Conservation (phyloP, 345 rosid species). For the Eucalyptus curtisii region DNA sequence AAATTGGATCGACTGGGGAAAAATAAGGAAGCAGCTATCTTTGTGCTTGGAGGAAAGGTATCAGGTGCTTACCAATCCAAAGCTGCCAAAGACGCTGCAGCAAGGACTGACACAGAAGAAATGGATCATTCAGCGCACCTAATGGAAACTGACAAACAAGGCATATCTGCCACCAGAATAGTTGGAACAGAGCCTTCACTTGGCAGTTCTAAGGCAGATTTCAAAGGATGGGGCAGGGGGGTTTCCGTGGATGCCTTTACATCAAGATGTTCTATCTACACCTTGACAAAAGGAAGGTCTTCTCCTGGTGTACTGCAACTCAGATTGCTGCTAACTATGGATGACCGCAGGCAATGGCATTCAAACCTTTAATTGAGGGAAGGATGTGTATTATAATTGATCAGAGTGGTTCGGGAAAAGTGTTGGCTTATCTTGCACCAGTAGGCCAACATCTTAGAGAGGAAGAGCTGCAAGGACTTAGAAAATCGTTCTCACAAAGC, state of each 20-base stretch:
- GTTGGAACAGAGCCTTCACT: conserved; percentile 7
- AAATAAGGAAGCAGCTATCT: conserved; percentile 4
- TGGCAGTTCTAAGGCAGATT: conserved; percentile 20
- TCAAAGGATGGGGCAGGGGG: conserved; percentile 44
- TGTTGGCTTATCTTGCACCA: conserved; percentile 79
- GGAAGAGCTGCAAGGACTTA: conserved; percentile 67
- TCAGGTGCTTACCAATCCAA: background rate
- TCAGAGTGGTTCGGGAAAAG: conserved; percentile 97
- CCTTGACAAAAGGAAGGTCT: background rate
- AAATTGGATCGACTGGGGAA: conserved; percentile 8
- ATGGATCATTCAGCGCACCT: background rate
- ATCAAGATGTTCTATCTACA: background rate
- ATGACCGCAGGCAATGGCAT: conserved; percentile 73
- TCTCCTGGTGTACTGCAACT: background rate
- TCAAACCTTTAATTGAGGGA: conserved; percentile 54
- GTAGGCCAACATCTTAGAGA: conserved; percentile 70
- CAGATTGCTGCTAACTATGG: background rate
- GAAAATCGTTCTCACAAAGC: conserved; percentile 39
- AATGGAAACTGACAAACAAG: background rate
- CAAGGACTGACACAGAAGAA: background rate
- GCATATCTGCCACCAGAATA: background rate
- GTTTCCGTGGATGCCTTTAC: conserved; percentile 1
- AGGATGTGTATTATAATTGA: conserved; percentile 79
- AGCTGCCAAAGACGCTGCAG: background rate
- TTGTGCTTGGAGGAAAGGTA: background rate